Conservation (phyloP, 225 moss, liverwort and hornwort species). For the Sphagnum tenellum region DNA sequence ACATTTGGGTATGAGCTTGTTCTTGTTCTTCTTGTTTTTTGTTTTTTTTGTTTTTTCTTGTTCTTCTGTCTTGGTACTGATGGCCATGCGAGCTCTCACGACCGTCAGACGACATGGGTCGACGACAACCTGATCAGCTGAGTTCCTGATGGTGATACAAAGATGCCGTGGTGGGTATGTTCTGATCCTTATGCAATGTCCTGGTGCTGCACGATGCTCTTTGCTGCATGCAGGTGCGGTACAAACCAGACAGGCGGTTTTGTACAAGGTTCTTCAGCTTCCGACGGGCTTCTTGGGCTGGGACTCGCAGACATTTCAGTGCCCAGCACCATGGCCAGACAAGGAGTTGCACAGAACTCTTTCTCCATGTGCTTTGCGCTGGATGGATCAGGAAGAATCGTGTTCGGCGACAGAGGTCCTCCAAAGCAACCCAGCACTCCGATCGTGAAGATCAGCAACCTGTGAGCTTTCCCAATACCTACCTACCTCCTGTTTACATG, state of each 20-base stretch:
- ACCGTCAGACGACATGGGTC: background rate
- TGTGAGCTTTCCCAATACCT: conserved; percentile 9
- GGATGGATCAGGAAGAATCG: conserved; percentile 35
- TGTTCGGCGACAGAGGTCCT: conserved; percentile 41
- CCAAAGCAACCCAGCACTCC: conserved; percentile 21
- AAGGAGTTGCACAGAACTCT: conserved; percentile 23
- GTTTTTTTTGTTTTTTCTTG: background rate
- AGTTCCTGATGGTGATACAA: too few relatives aligned
- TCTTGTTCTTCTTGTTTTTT: background rate
- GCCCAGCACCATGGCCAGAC: conserved; percentile 27
- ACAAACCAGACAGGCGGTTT: conserved; percentile 31
- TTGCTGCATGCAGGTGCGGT: conserved; percentile 27
- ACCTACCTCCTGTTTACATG: too few relatives aligned
- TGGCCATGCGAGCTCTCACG: background rate
- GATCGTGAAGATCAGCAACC: conserved; percentile 11
- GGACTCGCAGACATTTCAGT: conserved; percentile 22
- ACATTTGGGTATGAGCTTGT: conserved; percentile 23
- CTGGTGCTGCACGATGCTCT: too few relatives aligned
- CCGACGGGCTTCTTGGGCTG: conserved; percentile 36
- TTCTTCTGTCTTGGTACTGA: background rate
- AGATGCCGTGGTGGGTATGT: too few relatives aligned
- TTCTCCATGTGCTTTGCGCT: conserved; percentile 43
- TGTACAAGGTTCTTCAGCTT: conserved; percentile 12
- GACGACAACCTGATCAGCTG: background rate
- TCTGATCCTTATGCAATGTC: too few relatives aligned